Conservation (phyloP, 768 basidiomycete genomes). For the Rhizopogon rudus region DNA sequence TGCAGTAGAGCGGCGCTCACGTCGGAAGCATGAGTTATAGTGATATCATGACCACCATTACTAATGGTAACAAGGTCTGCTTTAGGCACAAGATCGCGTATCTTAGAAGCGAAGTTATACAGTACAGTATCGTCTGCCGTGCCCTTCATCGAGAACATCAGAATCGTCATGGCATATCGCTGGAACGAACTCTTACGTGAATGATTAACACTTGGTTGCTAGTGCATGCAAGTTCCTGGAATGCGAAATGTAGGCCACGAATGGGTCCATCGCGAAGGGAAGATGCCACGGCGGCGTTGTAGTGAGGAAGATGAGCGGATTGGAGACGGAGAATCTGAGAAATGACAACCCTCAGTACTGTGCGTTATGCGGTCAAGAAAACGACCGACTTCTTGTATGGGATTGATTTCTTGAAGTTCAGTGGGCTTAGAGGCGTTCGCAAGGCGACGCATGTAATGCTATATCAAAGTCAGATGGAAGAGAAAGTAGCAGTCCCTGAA, state of each 20-base stretch:
- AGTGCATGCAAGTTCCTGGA: conserved; percentile 43
- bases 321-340: conserved; percentile 71
- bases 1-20: conserved; percentile 23
- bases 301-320: conserved; percentile 70
- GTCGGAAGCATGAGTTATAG: conserved; percentile 25
- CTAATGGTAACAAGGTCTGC: conserved; percentile 25
- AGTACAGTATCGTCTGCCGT: conserved; percentile 29
- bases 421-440: conserved; percentile 29
- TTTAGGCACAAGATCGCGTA: conserved; percentile 23
- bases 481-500: background rate
- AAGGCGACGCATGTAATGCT: conserved; percentile 52
- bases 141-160: conserved; percentile 14
- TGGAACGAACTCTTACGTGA: conserved; percentile 39
- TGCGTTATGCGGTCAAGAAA: background rate
- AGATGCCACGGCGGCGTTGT: conserved; percentile 73
- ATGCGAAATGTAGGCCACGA: conserved; percentile 53
- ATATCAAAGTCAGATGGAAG: background rate
- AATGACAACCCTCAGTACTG: background rate
- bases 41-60: conserved; percentile 26
- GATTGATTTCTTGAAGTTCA: conserved; percentile 19
- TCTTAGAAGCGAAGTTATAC: conserved; percentile 26
- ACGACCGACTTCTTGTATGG: conserved; percentile 39
- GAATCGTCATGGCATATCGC: background rate
- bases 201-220: conserved; percentile 54
- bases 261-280: conserved; percentile 70